Conservation (phyloP, 345 rosid genomes). For the Salix udensis region DNA sequence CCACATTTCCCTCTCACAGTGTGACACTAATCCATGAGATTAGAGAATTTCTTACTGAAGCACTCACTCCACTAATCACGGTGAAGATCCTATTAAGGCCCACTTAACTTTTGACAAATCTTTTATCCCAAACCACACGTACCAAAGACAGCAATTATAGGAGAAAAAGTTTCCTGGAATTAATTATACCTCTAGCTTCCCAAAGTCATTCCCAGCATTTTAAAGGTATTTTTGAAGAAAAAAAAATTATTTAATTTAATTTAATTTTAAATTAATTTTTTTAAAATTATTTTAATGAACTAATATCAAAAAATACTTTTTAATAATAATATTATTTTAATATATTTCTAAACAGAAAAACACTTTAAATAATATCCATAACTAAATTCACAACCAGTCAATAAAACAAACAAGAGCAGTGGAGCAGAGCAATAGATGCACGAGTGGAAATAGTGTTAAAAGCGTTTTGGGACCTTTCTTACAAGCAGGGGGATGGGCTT, state of each 20-base stretch:
- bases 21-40: background rate
- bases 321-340: too few relatives aligned
- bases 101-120: background rate
- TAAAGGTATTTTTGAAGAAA: too few relatives aligned
- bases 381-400: too few relatives aligned
- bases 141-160: background rate
- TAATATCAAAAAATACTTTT: too few relatives aligned
- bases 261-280: too few relatives aligned
- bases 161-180: background rate
- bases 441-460: background rate
- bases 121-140: background rate
- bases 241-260: too few relatives aligned
- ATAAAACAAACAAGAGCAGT: too few relatives aligned
- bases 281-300: too few relatives aligned
- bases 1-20: background rate
- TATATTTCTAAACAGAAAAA: too few relatives aligned
- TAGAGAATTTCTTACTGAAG: background rate
- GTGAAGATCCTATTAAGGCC: background rate
- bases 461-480: background rate
- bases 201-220: background rate
- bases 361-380: too few relatives aligned
- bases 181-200: background rate
- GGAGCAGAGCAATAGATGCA: background rate
- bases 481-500: constrained; percentile 11
- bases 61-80: constrained; percentile 17